Evolutionary conservation across 176 grass and related monocot species (phyloP).

Genomic region (Oryza glumipatula): DNA sequence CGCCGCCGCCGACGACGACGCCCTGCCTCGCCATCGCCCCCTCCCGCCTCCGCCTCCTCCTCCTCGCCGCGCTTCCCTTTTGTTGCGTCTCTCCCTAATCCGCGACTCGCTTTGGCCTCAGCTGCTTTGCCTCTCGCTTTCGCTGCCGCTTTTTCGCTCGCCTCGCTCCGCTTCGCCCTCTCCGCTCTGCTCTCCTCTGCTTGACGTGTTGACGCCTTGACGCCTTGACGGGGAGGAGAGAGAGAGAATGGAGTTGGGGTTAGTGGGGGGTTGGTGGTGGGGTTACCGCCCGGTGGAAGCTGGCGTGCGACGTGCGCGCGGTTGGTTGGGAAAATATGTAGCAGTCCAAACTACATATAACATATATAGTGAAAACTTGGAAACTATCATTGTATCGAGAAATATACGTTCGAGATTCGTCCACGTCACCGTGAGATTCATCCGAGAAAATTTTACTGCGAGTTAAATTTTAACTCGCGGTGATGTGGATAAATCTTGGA

Average conservation of each 20-base stretch:
- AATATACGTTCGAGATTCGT: too few species aligned
- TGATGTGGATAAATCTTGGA: too few species aligned
- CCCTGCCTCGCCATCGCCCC: slow-evolving; percentile 41
- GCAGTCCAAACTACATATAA: too few species aligned
- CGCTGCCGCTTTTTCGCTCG: slow-evolving; percentile 27
- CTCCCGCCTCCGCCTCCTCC: not conserved
- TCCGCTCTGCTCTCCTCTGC: slow-evolving; percentile 3
- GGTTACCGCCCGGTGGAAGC: slow-evolving; percentile 1
- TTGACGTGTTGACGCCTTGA: not conserved
- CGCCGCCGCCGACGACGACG: not conserved
- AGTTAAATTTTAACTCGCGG: too few species aligned
- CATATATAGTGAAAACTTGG: too few species aligned
- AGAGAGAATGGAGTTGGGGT: not conserved
- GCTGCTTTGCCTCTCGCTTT: slow-evolving; percentile 34
- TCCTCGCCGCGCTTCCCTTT: not conserved
- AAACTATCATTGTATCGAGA: too few species aligned
- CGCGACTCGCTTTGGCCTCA: slow-evolving; percentile 29
- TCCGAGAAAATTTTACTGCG: too few species aligned
- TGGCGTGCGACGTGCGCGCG: not conserved
- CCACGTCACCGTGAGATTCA: too few species aligned
- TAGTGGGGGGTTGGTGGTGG: not conserved
- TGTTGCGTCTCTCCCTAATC: not conserved
- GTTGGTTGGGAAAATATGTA: not conserved
- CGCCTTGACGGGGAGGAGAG: not conserved
- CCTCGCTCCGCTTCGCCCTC: not conserved